These are phyloP conservation scores for Neurospora intermedia DNA, from an alignment of 495 filamentous ascomycete genomes.

Conservation along the genomic window DNA sequence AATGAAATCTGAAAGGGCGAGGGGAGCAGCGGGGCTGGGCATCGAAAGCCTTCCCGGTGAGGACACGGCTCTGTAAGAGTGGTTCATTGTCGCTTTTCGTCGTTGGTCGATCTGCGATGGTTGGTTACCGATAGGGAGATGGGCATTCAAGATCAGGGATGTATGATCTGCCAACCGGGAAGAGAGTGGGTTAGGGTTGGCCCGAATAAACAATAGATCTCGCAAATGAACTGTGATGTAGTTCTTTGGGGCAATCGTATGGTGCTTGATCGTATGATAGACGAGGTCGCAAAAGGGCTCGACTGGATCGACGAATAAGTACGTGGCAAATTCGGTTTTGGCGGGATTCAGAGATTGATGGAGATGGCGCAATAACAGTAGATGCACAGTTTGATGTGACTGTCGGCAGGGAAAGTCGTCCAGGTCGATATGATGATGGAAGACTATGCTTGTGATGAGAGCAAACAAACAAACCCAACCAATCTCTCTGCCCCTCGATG, in stretches of 20 bases:
- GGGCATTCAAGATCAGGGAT: neutral
- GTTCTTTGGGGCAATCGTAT: neutral
- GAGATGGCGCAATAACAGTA: neutral
- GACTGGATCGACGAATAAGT: neutral
- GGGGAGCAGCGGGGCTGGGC: conserved; percentile 11
- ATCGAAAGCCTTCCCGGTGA: conserved; percentile 4
- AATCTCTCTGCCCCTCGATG: neutral
- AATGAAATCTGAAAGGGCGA: conserved; percentile 18
- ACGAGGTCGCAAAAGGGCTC: neutral
- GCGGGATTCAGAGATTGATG: neutral
- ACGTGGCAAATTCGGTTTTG: neutral
- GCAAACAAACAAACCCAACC: neutral
- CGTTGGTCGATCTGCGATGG: neutral
- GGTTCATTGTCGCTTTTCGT: conserved; percentile 12
- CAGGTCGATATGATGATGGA: neutral
- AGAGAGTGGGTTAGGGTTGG: neutral
- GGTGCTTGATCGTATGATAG: neutral
- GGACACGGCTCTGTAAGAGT: conserved; percentile 7
- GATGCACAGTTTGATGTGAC: neutral
- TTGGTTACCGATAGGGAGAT: neutral
- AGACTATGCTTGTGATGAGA: neutral
- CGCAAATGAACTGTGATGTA: neutral
- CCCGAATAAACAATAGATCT: neutral
- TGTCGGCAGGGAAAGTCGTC: neutral
- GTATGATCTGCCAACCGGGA: conserved; percentile 1